phyloP scores from a whole-genome alignment of 2,329 filamentous ascomycete genomes.

The Botrytis tulipae region DNA sequence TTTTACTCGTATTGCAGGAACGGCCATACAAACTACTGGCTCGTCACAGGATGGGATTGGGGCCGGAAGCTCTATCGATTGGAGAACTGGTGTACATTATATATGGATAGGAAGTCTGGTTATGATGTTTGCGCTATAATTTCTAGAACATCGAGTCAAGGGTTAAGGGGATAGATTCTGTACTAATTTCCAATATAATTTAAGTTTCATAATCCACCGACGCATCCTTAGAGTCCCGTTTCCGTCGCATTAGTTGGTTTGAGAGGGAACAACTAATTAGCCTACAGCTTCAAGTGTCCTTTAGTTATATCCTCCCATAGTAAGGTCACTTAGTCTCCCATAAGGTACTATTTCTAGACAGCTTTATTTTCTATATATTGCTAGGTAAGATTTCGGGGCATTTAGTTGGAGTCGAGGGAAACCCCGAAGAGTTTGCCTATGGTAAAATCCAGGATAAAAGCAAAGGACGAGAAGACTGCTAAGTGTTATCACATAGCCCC shows the following conservation, averaged over 20 bases:
- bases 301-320: neutral
- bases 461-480: neutral
- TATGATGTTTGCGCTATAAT: constrained; percentile 38
- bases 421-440: neutral
- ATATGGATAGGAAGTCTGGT: constrained; percentile 39
- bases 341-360: neutral
- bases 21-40: constrained; percentile 37
- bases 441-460: neutral
- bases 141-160: neutral
- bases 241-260: neutral
- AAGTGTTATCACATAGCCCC: neutral
- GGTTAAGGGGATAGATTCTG: neutral
- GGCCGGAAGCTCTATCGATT: constrained; percentile 36
- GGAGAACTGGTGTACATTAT: constrained; percentile 39
- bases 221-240: neutral
- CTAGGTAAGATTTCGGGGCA: neutral
- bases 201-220: neutral
- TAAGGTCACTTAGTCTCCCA: neutral
- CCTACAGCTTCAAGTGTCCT: neutral
- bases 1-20: constrained; percentile 35
- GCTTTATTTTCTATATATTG: neutral
- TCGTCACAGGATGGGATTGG: constrained; percentile 39
- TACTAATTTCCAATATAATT: neutral
- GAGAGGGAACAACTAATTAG: neutral
- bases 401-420: neutral